These are phyloP conservation scores for Megacollybia marginata DNA, from an alignment of 768 basidiomycete genomes.

Conservation along the genomic window DNA sequence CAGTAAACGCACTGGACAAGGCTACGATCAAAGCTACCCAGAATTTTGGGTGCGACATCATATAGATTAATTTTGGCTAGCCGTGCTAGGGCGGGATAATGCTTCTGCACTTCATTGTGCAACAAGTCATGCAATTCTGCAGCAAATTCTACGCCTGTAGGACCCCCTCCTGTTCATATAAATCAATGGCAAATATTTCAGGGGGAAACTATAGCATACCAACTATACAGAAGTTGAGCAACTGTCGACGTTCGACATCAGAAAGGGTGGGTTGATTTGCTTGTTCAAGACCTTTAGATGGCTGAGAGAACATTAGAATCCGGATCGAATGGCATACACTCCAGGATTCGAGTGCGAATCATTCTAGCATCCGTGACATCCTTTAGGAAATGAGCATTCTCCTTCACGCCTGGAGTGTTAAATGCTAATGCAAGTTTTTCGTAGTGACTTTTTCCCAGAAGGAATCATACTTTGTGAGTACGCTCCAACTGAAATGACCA, in stretches of 20 bases:
- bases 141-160: slow-evolving; percentile 77
- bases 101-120: slow-evolving; percentile 50
- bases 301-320: not conserved
- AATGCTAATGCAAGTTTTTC: slow-evolving; percentile 38
- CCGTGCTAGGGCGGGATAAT: slow-evolving; percentile 58
- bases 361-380: slow-evolving; percentile 68
- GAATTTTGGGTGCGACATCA: slow-evolving; percentile 74
- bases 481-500: slow-evolving; percentile 80
- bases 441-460: not conserved
- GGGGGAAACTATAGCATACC: slow-evolving; percentile 45
- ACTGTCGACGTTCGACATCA: slow-evolving; percentile 51
- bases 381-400: slow-evolving; percentile 77
- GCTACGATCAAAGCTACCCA: slow-evolving; percentile 65
- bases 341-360: slow-evolving; percentile 67
- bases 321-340: slow-evolving; percentile 35
- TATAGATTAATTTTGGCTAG: slow-evolving; percentile 71
- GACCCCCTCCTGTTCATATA: slow-evolving; percentile 51
- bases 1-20: slow-evolving; percentile 47
- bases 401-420: slow-evolving; percentile 68
- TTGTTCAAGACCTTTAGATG: slow-evolving; percentile 63
- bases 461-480: slow-evolving; percentile 66
- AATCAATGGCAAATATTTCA: not conserved
- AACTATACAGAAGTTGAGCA: slow-evolving; percentile 84
- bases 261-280: slow-evolving; percentile 75
- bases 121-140: slow-evolving; percentile 79